phyloP scores from a whole-genome alignment of 805 yeast genomes.

The Candida boleticola region DNA sequence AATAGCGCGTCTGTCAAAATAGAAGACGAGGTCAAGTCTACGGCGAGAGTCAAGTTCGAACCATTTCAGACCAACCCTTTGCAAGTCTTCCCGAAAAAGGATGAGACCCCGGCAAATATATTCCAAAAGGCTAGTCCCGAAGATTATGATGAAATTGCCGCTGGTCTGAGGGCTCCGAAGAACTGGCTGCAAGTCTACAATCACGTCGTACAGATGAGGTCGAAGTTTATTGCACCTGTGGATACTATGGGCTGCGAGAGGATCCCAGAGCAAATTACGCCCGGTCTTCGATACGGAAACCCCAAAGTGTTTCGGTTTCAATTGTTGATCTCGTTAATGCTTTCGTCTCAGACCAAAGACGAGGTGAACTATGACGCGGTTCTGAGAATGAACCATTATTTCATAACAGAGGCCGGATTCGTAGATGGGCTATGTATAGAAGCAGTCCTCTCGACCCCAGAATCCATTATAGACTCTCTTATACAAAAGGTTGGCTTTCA shows the following conservation, averaged over 20 bases:
- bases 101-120: constrained; percentile 9
- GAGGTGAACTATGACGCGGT: constrained; percentile 78
- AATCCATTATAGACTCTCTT: constrained; percentile 56
- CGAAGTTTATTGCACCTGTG: constrained; percentile 72
- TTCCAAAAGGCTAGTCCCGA: constrained; percentile 8
- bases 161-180: constrained; percentile 23
- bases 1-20: too few species aligned
- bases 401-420: constrained; percentile 38
- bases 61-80: constrained; percentile 5
- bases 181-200: constrained; percentile 58
- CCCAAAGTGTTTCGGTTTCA: constrained; percentile 62
- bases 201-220: constrained; percentile 65
- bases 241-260: constrained; percentile 85
- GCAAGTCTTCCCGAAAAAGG: constrained; percentile 1
- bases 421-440: constrained; percentile 56
- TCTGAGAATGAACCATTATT: constrained; percentile 48
- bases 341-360: constrained; percentile 90
- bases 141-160: constrained; percentile 1
- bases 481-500: constrained; percentile 89
- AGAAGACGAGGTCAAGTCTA: too few species aligned
- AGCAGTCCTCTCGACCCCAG: constrained; percentile 50
- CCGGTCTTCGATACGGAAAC: constrained; percentile 24
- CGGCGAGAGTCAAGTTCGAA: not conserved
- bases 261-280: constrained; percentile 44
- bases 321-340: constrained; percentile 74